Conservation (phyloP, 2,329 filamentous ascomycete species). For the Aspergillus sp. region DNA sequence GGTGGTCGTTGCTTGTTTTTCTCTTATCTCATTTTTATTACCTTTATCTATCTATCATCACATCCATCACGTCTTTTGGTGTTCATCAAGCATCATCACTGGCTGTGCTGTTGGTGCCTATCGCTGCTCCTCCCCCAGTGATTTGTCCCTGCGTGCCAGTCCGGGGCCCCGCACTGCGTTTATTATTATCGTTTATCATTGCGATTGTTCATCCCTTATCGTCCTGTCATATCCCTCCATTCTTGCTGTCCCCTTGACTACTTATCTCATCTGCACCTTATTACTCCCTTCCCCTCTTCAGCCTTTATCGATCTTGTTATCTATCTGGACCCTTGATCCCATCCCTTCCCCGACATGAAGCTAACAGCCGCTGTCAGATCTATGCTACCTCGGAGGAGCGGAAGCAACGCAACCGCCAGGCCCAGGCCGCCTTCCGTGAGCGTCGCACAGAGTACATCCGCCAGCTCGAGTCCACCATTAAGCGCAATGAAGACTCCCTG, state of each 20-base stretch:
- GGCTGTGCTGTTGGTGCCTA: too few species aligned
- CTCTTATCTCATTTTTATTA: conserved; percentile 13
- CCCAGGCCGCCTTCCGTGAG: conserved; percentile 95
- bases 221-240: conserved; percentile 13
- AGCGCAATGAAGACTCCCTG: conserved; percentile 91
- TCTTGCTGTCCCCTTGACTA: conserved; percentile 7
- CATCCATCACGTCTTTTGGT: too few species aligned
- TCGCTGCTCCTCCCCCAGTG: background rate
- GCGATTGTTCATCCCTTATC: conserved; percentile 24
- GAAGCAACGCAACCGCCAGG: conserved; percentile 95
- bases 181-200: conserved; percentile 22
- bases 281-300: conserved; percentile 1
- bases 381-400: conserved; percentile 98
- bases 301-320: conserved; percentile 8
- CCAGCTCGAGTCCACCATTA: conserved; percentile 95
- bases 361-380: conserved; percentile 61
- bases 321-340: conserved; percentile 9
- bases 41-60: conserved; percentile 8
- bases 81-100: too few species aligned
- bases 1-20: conserved; percentile 15
- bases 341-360: conserved; percentile 1
- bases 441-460: conserved; percentile 98
- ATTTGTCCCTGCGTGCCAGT: conserved; percentile 19
- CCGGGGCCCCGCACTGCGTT: conserved; percentile 34
- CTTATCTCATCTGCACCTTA: conserved; percentile 8